Percentiles rank a stretch among this genome's conserved stretches.
Conservation (phyloP, 495 filamentous ascomycete genomes). For the Gamarada debralockiae region DNA sequence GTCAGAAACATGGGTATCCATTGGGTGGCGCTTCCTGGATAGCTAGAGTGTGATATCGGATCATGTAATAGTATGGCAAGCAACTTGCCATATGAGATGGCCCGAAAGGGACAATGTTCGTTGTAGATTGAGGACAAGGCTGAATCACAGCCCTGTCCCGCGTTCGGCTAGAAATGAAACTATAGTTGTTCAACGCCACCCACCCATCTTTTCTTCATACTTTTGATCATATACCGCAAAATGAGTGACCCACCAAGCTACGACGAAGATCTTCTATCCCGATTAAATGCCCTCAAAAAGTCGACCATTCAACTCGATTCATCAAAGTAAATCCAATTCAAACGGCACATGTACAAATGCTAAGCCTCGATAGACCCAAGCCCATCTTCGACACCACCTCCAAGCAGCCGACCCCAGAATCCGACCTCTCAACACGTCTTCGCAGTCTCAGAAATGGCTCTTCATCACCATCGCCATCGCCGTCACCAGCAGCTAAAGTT, state of each 20-base stretch:
- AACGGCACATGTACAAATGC: too few species aligned
- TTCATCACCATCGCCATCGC: conserved; percentile 13
- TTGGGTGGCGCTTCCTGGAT: too few species aligned
- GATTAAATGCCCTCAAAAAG: conserved; percentile 36
- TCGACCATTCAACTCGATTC: conserved; percentile 26
- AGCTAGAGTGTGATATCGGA: too few species aligned
- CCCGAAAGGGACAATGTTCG: too few species aligned
- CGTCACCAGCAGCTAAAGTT: background rate
- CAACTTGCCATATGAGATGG: too few species aligned
- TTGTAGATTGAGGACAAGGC: conserved; percentile 3
- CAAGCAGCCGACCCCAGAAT: conserved; percentile 15
- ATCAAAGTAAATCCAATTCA: conserved; percentile 18
- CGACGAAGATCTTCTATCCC: conserved; percentile 30
- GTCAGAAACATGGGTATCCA: too few species aligned
- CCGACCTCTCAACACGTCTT: conserved; percentile 31
- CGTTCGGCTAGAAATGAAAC: background rate
- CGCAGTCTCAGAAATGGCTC: conserved; percentile 24
- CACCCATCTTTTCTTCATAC: too few species aligned
- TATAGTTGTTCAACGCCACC: background rate
- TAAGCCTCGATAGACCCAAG: conserved; percentile 4
- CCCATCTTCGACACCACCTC: conserved; percentile 7
- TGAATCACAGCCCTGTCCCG: conserved; percentile 11
- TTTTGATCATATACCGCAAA: conserved; percentile 9
- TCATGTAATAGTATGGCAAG: too few species aligned
- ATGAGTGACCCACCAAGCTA: conserved; percentile 25